phyloP scores from a whole-genome alignment of 2,329 filamentous ascomycete species.

The Fusarium scirpi region DNA sequence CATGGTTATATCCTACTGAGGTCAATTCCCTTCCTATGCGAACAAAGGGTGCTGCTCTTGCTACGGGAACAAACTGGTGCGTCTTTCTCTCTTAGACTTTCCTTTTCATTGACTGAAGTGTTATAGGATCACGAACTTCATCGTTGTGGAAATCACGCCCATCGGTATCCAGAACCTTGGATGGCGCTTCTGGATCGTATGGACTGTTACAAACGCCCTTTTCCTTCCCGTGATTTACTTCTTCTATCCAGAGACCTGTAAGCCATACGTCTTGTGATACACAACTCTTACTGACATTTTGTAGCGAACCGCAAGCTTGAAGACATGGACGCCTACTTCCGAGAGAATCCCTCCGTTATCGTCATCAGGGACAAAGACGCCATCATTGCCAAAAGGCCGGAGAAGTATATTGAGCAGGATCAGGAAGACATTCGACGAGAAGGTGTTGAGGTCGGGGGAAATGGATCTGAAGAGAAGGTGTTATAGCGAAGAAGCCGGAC shows the following conservation, averaged over 20 bases:
- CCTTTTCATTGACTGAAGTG: not conserved
- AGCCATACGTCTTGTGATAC: not conserved
- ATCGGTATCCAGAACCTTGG: conserved; percentile 57
- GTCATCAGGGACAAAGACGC: conserved; percentile 62
- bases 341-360: conserved; percentile 55
- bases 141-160: conserved; percentile 53
- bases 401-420: conserved; percentile 25
- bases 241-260: conserved; percentile 61
- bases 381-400: conserved; percentile 51
- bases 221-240: conserved; percentile 62
- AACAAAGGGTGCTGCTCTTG: conserved; percentile 43
- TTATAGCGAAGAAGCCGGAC: not conserved
- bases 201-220: conserved; percentile 60
- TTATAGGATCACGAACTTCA: conserved; percentile 43
- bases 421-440: conserved; percentile 15
- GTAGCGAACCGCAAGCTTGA: conserved; percentile 44
- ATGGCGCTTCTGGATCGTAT: conserved; percentile 66
- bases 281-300: conserved; percentile 8
- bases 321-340: conserved; percentile 54
- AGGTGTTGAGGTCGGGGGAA: not conserved
- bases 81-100: accelerated
- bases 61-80: conserved; percentile 36
- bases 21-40: conserved; percentile 52
- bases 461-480: conserved; percentile 2
- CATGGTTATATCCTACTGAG: conserved; percentile 51